Evolutionary conservation across 768 basidiomycete genomes (phyloP), one percentile per base, ranked within the genome.

Genomic region (Cystobasidium tubakii): DNA sequence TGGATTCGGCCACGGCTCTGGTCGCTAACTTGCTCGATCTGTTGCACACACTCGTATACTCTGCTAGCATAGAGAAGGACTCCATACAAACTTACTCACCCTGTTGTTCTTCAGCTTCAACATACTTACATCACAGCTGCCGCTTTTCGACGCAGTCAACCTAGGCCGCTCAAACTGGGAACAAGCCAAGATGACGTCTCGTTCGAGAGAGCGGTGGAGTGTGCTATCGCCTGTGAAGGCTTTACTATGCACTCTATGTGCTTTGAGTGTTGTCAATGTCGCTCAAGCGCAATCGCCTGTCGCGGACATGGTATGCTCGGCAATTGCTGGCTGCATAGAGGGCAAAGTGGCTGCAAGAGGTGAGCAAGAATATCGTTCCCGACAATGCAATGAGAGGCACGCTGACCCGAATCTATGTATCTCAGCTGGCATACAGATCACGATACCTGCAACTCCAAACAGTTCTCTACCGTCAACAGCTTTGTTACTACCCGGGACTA

Each of bases 261-360:
- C 66, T 12, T 29, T 54, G 25, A 10, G 15, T 31, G 4, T 54
- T 19, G n/a, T 25, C 9, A 29, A 7, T 10, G 4, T 54, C 13
- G 34, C 31, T 15, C 50, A 46, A 46, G 21, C 46, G 19, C 66
- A 54, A n/a, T 17, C 39, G 55, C 15, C 39, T 23, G 25, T 36
- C 33, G 69, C 69, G 6, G 69, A 55, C 23, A 60, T 71, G 69
- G 39, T 71, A 12, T 71, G 69, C 55, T 36, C 69, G 34, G 46
- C 69, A n/a, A 36, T 1, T 27, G 44, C 3, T 23, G 69, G 69
- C 10, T 71, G 69, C 44, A 71, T 71, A 21, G 33, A 62, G 39
- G 69, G 69, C 21, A 23, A 60, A 71, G 69, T 71, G 9, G 34
- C 54, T 2, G 3, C 69, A 7, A 60, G 53, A 60, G 69, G 69